Base-by-base conservation (phyloP, 2,329 filamentous ascomycete genomes). In the Podosphaera fusca region DNA sequence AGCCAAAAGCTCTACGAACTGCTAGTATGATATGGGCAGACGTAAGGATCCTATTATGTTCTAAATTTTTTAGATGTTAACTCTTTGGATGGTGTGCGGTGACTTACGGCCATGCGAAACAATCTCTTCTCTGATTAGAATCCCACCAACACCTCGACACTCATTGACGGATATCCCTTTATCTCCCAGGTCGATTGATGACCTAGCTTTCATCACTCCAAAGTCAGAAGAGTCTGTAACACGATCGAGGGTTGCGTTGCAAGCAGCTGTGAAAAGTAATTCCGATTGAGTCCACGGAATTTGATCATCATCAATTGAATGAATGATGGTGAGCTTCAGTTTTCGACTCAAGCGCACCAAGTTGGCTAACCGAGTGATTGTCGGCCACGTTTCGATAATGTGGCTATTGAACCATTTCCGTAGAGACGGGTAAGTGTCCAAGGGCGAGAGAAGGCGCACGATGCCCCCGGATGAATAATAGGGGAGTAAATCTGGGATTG, bases 351-450 rank as follows among this genome's bases (percentile, higher is more conserved):
- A 67, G 46, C 68, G 70, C 12, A 78, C 75, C 62, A 80, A 70
- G 51, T 74, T 78, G 56, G 72, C 71, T 8, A 95, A 71, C 3
- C 89, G 77, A 34, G 76, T 72, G 0, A 77, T 77, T 0, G 85
- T 87, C 53, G 79, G 74, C 92, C 92, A 98, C 59, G 76, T 81
- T 64, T 96, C 90, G n/a, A 84, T 72, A 10, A 95, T 75, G 56
- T 77, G 76, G 7, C 71, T 67, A 21, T 80, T 72, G 5, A 94
- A 71, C 64, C 77, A 76, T 3, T 73, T 72, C 53, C 84, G 72
- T 14, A 89, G 66, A 10, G 74, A 73, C 0, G 85, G 85, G 66
- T 85, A 85, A 2, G 73, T 70, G 5, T 77, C 72, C 2, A 95
- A 73, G 0, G 88, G 88, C 0, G 81, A 80, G n/a, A 95, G 73